Percentiles rank a stretch among this genome's conserved stretches.
These are phyloP conservation scores for Marsdenia floribunda DNA, from an alignment of 257 asterid genomes.

Conservation along the genomic window DNA sequence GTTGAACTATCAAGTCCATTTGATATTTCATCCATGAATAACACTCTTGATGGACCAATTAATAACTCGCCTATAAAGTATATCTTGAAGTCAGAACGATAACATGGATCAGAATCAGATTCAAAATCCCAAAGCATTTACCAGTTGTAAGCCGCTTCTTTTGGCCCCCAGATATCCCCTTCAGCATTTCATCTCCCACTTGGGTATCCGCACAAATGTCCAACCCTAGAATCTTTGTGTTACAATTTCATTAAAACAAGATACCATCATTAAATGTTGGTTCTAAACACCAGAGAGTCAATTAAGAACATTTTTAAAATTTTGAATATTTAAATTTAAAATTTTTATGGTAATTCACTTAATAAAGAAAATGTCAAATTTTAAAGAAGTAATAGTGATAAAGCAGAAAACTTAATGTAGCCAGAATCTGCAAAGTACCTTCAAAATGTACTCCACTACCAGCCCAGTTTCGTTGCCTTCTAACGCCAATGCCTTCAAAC, in stretches of 20 bases:
- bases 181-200: slow-evolving; percentile 97
- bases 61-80: slow-evolving; percentile 71
- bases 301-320: background rate
- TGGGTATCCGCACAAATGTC: slow-evolving; percentile 80
- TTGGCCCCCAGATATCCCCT: slow-evolving; percentile 97
- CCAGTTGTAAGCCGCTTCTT: slow-evolving; percentile 92
- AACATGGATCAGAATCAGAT: slow-evolving; percentile 4
- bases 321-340: no score
- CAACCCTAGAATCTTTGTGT: slow-evolving; percentile 93
- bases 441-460: slow-evolving; percentile 74
- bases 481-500: slow-evolving; percentile 72
- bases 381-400: background rate
- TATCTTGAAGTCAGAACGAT: slow-evolving; percentile 28
- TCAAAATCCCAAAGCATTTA: slow-evolving; percentile 22
- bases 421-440: slow-evolving; percentile 53
- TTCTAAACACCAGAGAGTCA: background rate
- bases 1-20: slow-evolving; percentile 96
- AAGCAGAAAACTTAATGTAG: slow-evolving; percentile 6
- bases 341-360: no score
- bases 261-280: background rate
- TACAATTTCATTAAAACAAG: slow-evolving; percentile 8
- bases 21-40: slow-evolving; percentile 95
- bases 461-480: slow-evolving; percentile 80
- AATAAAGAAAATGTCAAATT: no score
- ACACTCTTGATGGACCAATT: slow-evolving; percentile 78